Percentiles rank a stretch among this genome's conserved stretches.
Evolutionary conservation across 768 basidiomycete species (phyloP).

Genomic region (Termitomyces sp.): DNA sequence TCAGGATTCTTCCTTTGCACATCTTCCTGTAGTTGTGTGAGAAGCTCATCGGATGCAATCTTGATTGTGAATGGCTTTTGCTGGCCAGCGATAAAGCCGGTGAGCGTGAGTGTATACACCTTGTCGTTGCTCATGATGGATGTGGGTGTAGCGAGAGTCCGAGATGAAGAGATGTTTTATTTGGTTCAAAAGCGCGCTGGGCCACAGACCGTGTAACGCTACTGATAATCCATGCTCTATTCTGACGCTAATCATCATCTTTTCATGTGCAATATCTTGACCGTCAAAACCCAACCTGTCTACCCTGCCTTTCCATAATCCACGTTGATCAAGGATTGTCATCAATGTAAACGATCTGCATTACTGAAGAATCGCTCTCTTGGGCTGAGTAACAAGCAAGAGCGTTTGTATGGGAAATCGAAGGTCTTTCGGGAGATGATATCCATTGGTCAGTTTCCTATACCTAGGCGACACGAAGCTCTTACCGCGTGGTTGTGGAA

Average conservation of each 20-base stretch:
- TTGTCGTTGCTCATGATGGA: too few species aligned
- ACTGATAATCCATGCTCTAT: too few species aligned
- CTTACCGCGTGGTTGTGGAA: slow-evolving; percentile 22
- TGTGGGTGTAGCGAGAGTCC: too few species aligned
- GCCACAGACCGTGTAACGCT: too few species aligned
- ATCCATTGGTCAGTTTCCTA: background rate
- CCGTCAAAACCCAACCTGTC: background rate
- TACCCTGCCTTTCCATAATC: background rate
- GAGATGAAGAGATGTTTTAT: too few species aligned
- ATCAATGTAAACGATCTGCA: slow-evolving; percentile 16
- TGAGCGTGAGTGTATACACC: too few species aligned
- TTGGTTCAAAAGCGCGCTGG: too few species aligned
- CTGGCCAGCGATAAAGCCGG: too few species aligned
- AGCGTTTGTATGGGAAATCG: slow-evolving; percentile 31
- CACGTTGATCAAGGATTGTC: background rate
- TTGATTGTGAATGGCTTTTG: too few species aligned
- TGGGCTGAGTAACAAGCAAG: slow-evolving; percentile 19
- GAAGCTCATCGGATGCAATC: too few species aligned
- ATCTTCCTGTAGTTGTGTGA: too few species aligned
- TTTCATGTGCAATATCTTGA: background rate
- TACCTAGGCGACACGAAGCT: background rate
- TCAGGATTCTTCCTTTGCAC: too few species aligned
- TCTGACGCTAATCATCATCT: background rate
- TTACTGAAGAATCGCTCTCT: slow-evolving; percentile 26
- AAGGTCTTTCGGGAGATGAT: slow-evolving; percentile 16